A percentile compares a stretch with the other conserved stretches of the same genome.
Conservation (phyloP, 2,329 filamentous ascomycete species). For the Colletotrichum sp. region DNA sequence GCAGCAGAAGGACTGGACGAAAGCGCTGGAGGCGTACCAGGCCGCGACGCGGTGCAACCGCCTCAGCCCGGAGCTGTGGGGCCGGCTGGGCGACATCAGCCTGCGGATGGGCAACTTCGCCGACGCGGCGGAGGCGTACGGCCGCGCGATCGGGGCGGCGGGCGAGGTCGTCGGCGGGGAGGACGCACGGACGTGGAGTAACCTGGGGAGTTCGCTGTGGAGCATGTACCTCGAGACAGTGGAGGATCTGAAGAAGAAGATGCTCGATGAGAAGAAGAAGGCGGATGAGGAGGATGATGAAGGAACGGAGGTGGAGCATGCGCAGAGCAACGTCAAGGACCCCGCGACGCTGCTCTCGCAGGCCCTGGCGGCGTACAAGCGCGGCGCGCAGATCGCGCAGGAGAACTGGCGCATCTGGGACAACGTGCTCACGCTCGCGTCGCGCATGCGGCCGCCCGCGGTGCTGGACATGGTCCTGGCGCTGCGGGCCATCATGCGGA, state of each 20-base stretch:
- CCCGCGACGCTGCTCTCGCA: conserved; percentile 71
- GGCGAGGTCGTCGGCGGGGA: conserved; percentile 74
- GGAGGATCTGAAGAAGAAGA: conserved; percentile 35
- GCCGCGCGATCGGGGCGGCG: conserved; percentile 73
- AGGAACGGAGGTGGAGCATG: neutral
- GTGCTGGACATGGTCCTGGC: conserved; percentile 79
- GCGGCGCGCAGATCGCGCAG: conserved; percentile 81
- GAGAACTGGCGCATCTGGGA: conserved; percentile 96
- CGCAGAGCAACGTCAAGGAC: conserved; percentile 38
- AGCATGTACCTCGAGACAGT: conserved; percentile 66
- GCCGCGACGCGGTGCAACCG: conserved; percentile 81
- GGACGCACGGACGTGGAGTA: conserved; percentile 94
- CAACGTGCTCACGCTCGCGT: conserved; percentile 88
- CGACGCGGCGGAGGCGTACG: conserved; percentile 83
- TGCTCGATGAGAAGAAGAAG: conserved; percentile 20
- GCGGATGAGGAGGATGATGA: conserved; percentile 31
- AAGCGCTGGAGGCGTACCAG: conserved; percentile 78
- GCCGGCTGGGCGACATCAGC: conserved; percentile 85
- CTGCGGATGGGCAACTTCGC: conserved; percentile 79
- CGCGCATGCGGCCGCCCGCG: conserved; percentile 76
- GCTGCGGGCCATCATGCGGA: conserved; percentile 74
- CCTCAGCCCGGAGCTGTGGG: conserved; percentile 85
- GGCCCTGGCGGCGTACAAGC: conserved; percentile 84
- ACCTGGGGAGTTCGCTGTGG: conserved; percentile 84
- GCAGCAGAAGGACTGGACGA: conserved; percentile 65